Evolutionary conservation across 352 stramenopile genomes (phyloP).

Genomic region (Phytopythium litorale): DNA sequence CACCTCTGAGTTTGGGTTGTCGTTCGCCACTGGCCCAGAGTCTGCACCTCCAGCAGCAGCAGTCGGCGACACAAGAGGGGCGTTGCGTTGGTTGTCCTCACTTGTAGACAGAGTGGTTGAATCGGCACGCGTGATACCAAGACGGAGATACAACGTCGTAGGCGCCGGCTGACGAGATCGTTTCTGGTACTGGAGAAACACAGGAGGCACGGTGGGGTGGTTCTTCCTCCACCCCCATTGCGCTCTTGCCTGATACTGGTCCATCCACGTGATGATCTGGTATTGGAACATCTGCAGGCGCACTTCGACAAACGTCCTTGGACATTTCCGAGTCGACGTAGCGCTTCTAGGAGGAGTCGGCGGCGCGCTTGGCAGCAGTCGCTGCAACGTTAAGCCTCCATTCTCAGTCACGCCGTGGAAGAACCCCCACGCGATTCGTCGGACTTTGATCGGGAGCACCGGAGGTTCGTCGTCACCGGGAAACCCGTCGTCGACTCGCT

Average conservation of each 20-base stretch:
- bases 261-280: conserved; percentile 55
- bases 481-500: conserved; percentile 13
- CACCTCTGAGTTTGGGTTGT: background rate
- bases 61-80: background rate
- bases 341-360: conserved; percentile 2
- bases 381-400: conserved; percentile 36
- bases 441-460: conserved; percentile 9
- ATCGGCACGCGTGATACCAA: conserved; percentile 3
- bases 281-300: conserved; percentile 59
- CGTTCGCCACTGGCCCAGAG: too few relatives aligned
- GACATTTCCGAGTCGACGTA: background rate
- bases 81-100: background rate
- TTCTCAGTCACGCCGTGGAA: conserved; percentile 49
- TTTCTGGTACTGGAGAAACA: conserved; percentile 70
- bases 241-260: conserved; percentile 47
- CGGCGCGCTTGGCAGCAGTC: conserved; percentile 5
- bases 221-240: conserved; percentile 43
- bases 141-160: conserved; percentile 34
- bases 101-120: background rate
- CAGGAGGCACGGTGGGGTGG: conserved; percentile 27
- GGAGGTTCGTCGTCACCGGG: background rate
- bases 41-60: background rate
- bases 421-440: conserved; percentile 54
- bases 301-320: conserved; percentile 2
- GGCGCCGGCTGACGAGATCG: conserved; percentile 20